Conservation (phyloP, 208 protist species). For the Histomonas meleagridis region DNA sequence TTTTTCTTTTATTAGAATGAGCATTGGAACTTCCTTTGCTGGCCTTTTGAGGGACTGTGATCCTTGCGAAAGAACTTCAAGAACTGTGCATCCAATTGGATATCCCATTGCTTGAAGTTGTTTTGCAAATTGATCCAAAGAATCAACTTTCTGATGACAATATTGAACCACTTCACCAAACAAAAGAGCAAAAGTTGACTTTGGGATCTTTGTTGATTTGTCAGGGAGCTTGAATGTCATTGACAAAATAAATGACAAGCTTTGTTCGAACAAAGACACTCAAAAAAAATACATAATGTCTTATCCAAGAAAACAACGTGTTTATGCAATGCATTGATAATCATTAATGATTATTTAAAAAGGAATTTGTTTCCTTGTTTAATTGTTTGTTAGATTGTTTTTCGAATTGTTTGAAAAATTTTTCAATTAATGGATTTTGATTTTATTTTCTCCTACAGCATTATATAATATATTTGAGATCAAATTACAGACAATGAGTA, state of each 20-base stretch:
- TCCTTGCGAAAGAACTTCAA: not conserved
- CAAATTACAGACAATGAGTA: no score
- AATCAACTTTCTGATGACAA: constrained; percentile 29
- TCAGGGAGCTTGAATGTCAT: not conserved
- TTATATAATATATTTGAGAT: no score
- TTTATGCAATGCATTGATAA: no score
- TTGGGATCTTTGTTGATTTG: not conserved
- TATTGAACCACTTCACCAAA: constrained; percentile 8
- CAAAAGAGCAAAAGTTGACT: not conserved
- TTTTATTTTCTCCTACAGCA: no score
- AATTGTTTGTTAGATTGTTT: no score
- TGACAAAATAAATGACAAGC: not conserved
- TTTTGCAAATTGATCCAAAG: not conserved
- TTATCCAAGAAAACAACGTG: no score
- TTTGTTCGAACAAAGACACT: no score
- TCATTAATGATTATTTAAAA: no score
- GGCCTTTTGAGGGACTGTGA: not conserved
- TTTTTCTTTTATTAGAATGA: constrained; percentile 16
- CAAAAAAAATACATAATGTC: no score
- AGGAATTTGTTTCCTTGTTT: no score
- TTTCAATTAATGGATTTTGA: no score
- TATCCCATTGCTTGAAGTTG: not conserved
- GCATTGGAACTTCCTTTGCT: constrained; percentile 18
- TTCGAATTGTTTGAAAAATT: no score
- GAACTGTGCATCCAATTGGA: constrained; percentile 31